A percentile compares a stretch with the other conserved stretches of the same genome.
phyloP scores from a whole-genome alignment of 257 asterid species.

The Lycium barbarum region DNA sequence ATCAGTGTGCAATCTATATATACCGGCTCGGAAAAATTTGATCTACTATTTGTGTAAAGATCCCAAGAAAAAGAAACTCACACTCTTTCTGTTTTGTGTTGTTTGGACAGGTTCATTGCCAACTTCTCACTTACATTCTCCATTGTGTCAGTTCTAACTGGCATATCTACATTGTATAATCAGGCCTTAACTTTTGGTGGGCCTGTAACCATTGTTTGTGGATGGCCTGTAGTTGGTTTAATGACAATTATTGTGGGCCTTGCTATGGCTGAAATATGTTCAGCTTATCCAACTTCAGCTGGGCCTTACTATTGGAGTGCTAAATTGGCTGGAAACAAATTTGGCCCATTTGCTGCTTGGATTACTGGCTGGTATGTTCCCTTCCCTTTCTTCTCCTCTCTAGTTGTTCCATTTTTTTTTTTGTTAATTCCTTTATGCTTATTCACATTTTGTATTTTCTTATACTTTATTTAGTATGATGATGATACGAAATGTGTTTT shows the following conservation, averaged over 20 bases:
- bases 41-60: background rate
- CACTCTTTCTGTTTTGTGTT: background rate
- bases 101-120: conserved; percentile 47
- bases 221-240: conserved; percentile 65
- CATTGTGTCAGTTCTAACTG: conserved; percentile 53
- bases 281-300: conserved; percentile 74
- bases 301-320: conserved; percentile 74
- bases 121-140: conserved; percentile 64
- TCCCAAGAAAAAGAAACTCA: background rate
- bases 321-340: conserved; percentile 45
- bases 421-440: background rate
- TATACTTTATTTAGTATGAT: no score
- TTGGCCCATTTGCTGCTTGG: conserved; percentile 69
- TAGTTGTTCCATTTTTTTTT: background rate
- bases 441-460: no score
- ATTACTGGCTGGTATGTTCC: conserved; percentile 61
- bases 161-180: conserved; percentile 50
- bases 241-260: conserved; percentile 56
- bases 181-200: conserved; percentile 45
- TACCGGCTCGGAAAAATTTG: background rate
- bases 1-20: no score
- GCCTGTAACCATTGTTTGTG: conserved; percentile 60
- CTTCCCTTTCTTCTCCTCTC: background rate
- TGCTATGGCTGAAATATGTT: conserved; percentile 65
- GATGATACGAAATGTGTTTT: no score